Evolutionary conservation across 805 yeast species (phyloP), one percentile per base, ranked within the genome.

Genomic region (Geotrichum ghanense): DNA sequence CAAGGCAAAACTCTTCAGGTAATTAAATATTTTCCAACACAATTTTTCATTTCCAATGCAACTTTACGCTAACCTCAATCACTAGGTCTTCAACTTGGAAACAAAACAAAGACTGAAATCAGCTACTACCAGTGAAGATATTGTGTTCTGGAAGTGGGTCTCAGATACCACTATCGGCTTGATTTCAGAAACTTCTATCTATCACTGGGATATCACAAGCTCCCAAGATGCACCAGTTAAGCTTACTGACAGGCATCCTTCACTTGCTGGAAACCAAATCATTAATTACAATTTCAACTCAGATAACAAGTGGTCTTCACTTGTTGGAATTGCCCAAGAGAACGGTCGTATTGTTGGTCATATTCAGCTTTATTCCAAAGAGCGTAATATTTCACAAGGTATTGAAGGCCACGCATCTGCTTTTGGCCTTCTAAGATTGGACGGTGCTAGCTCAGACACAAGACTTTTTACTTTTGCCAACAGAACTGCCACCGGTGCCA

Each of bases 351-450:
- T 92, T 55, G 96, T 87, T 26, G 99, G 99, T 62, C 94, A 86
- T 67, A 84, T 90, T 63, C 99, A 92, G 71, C 77, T 92, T 52
- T 92, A 71, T 68, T 83, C 95, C 50, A 83, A 82, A 63, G 78
- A 81, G 46, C 81, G 97, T 68, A 83, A 84, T 61, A 85, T 90
- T 35, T 89, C 97, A 12, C 99, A 92, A 69, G 89, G 95, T 19
- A 86, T 92, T 57, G 97, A 92, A 61, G 98, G 98, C 58, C 98
- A 92, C 66, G 97, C 94, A 47, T 92, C 95, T 50, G 78, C 79
- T 39, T 92, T 92, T 68, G 87, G 95, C 46, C 71, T 74, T 50
- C 69, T 92, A 52, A 74, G 78, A 51, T 71, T 90, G 56, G 83
- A 78, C 45, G 87, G 87, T 47, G 85, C 89, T 35, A 57, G 78